A percentile compares a stretch with the other conserved stretches of the same genome.
Conservation (phyloP, 345 rosid species). For the Populus tremula region DNA sequence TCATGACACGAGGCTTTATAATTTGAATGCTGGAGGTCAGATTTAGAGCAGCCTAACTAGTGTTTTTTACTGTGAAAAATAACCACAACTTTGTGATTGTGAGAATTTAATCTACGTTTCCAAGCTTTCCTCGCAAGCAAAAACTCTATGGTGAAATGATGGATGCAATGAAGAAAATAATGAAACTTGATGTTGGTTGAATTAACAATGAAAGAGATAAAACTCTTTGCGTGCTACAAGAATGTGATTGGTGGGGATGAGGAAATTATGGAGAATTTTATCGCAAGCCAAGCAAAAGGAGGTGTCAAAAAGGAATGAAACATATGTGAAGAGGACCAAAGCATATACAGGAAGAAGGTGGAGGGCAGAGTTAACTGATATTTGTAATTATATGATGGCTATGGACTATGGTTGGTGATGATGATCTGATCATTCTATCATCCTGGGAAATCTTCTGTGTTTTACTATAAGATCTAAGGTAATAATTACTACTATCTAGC, state of each 20-base stretch:
- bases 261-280: neutral
- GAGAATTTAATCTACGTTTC: neutral
- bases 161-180: too few species aligned
- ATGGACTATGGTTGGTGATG: too few species aligned
- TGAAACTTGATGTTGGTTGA: neutral
- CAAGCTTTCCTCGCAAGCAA: neutral
- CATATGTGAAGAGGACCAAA: neutral
- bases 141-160: neutral
- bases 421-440: too few species aligned
- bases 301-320: too few species aligned
- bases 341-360: neutral
- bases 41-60: neutral
- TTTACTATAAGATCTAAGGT: neutral
- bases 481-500: too few species aligned
- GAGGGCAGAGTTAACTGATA: neutral
- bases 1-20: too few species aligned
- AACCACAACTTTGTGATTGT: neutral
- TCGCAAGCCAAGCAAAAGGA: neutral
- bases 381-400: too few species aligned
- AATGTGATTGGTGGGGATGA: neutral
- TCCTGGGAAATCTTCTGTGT: neutral
- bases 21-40: neutral
- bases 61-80: too few species aligned
- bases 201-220: neutral
- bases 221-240: too few species aligned